A percentile compares a stretch with the other conserved stretches of the same genome.
These are phyloP conservation scores for Sporothrix luriei DNA, from an alignment of 2,329 filamentous ascomycete species.

Conservation along the genomic window DNA sequence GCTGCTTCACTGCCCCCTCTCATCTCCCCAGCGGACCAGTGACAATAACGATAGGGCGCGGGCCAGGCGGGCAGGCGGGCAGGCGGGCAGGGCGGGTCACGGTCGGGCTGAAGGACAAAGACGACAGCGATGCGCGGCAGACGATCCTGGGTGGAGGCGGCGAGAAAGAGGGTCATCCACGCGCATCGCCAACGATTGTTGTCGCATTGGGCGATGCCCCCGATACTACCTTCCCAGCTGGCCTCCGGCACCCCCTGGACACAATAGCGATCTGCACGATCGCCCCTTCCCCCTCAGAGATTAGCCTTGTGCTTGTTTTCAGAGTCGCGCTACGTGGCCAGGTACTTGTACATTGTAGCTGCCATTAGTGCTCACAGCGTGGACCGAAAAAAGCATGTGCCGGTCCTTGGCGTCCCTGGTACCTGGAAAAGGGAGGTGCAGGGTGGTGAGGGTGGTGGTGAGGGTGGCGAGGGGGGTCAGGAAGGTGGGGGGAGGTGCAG, in stretches of 20 bases:
- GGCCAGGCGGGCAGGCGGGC: not conserved
- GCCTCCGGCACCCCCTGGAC: no score
- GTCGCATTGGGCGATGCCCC: not conserved
- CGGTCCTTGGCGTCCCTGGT: conserved; percentile 25
- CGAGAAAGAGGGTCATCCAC: no score
- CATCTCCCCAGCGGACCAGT: conserved; percentile 26
- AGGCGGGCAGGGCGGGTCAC: not conserved
- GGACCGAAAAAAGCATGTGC: conserved; percentile 18
- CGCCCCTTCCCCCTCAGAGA: conserved; percentile 9
- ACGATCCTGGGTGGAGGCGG: not conserved
- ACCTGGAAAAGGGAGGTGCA: not conserved
- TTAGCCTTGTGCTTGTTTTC: conserved; percentile 22
- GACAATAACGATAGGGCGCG: not conserved
- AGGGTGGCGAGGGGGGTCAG: not conserved
- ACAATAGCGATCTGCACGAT: conserved; percentile 21
- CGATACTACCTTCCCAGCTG: conserved; percentile 28
- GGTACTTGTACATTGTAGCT: no score
- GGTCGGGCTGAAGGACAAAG: not conserved
- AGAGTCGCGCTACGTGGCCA: not conserved
- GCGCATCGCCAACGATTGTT: not conserved
- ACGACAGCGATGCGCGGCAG: conserved; percentile 8
- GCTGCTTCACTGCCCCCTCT: conserved; percentile 8
- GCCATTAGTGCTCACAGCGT: not conserved
- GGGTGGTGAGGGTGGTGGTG: not conserved
- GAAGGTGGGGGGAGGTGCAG: not conserved